Conservation (phyloP, 192 early-diverging fungal species). For the Phycomyces nitens region DNA sequence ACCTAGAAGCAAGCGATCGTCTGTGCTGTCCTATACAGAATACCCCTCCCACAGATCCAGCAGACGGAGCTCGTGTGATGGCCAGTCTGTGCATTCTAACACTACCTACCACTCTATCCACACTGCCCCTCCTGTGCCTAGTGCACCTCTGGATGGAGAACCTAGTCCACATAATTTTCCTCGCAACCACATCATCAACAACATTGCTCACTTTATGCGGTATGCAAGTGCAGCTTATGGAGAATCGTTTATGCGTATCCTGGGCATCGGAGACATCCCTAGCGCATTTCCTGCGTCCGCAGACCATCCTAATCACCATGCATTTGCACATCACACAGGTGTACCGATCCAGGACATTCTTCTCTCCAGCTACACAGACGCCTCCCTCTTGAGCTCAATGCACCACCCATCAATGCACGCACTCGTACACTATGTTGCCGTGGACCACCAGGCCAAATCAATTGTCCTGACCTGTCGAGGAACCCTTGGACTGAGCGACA, state of each 20-base stretch:
- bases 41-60: too few relatives aligned
- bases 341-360: constrained; percentile 70
- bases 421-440: constrained; percentile 75
- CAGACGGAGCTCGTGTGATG: too few relatives aligned
- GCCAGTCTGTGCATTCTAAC: too few relatives aligned
- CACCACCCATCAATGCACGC: constrained; percentile 61
- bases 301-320: constrained; percentile 33
- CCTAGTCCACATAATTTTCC: constrained; percentile 49
- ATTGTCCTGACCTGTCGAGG: constrained; percentile 85
- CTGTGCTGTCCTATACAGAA: too few relatives aligned
- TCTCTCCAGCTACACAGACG: constrained; percentile 64
- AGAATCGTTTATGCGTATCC: constrained; percentile 67
- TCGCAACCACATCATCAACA: constrained; percentile 54
- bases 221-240: constrained; percentile 71
- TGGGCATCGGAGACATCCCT: constrained; percentile 57
- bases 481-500: constrained; percentile 80
- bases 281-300: constrained; percentile 25
- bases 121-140: too few relatives aligned
- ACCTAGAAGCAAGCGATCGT: too few relatives aligned
- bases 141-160: constrained; percentile 15
- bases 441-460: constrained; percentile 73
- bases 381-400: constrained; percentile 30
- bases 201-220: constrained; percentile 66
- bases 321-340: constrained; percentile 77
- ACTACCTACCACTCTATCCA: too few relatives aligned